Evolutionary conservation across 306 rosid species (phyloP), one percentile per base, ranked within the genome.

Genomic region (Castanospermum australe): DNA sequence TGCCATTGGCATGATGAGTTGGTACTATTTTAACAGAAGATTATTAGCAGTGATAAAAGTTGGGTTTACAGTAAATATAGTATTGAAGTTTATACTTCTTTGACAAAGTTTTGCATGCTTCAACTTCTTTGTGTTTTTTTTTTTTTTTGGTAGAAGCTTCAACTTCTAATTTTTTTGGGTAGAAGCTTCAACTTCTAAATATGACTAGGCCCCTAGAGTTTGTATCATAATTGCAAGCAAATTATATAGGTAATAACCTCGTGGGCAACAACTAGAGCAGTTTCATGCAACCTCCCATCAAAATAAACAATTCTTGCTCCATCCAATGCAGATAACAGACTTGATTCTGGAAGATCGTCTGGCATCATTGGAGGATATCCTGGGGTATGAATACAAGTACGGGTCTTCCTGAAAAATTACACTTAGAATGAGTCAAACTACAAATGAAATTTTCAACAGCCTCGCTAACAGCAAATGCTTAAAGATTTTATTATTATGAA

Each of bases 301-400:
- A 84, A 88, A 81, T 87, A 96, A 60, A 75, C 93, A 50, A 93
- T 72, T 81, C 78, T 91, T 35, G 99, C 93, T 73, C 97, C 97
- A 80, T 93, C 86, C 86, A 96, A 33, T 33, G 92, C 90, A 77
- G 97, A 90, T 64, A 84, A 68, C 80, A 96, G 68, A 83, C 86
- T 91, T 14, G 87, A 83, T 68, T 48, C 83, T 3, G 96, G 20
- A 79, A 96, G 93, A 45, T 96, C 96, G 9, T 84, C 86, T 14
- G 97, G 97, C 66, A 79, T 72, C 98, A 93, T 86, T 57, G 92
- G 89, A 88, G 98, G 98, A 89, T 92, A 87, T 70, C 98, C 99
- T 14, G 97, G 86, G 70, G 98, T 93, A 87, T 85, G 89, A 66
- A 95, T 93, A 77, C 99, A 93, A 50, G 99, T 96, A 7, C 99